A percentile compares a stretch with the other conserved stretches of the same genome.
Evolutionary conservation across 176 grass and related monocot genomes (phyloP).

Genomic region (Tuctoria greenei): DNA sequence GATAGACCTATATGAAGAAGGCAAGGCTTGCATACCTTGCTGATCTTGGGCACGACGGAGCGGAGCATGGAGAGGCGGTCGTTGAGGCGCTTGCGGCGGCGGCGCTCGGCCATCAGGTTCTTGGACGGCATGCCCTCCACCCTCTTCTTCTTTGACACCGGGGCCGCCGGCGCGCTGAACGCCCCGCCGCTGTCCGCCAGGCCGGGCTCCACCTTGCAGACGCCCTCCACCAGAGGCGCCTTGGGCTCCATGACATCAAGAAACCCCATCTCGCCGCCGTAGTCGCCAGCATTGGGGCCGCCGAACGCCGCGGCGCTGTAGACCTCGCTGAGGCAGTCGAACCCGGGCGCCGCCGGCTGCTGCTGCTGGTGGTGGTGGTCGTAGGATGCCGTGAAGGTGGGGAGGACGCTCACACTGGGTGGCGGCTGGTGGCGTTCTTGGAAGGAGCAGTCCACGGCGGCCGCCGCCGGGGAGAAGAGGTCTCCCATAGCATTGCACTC

Average conservation of each 20-base stretch:
- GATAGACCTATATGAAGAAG: too few species aligned
- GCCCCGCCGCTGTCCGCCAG: constrained; percentile 31
- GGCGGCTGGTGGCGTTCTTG: constrained; percentile 51
- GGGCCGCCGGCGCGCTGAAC: constrained; percentile 12
- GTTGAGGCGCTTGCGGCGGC: constrained; percentile 93
- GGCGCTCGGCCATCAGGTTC: constrained; percentile 98
- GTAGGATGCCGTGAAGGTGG: constrained; percentile 67
- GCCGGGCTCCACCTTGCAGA: constrained; percentile 86
- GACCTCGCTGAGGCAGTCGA: constrained; percentile 80
- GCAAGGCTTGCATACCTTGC: too few species aligned
- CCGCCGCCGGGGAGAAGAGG: constrained; percentile 58
- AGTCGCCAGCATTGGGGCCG: constrained; percentile 14
- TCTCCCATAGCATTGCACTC: constrained; percentile 79
- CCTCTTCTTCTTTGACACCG: constrained; percentile 83
- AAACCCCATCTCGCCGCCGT: constrained; percentile 58
- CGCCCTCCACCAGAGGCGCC: constrained; percentile 32
- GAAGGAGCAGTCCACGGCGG: constrained; percentile 67
- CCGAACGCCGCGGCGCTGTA: constrained; percentile 50
- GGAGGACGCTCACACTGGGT: constrained; percentile 46
- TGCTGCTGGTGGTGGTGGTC: constrained; percentile 23
- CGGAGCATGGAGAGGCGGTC: constrained; percentile 98
- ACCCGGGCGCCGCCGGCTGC: constrained; percentile 30
- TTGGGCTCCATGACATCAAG: constrained; percentile 39
- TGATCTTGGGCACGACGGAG: constrained; percentile 98
- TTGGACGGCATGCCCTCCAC: constrained; percentile 94